Percentiles rank a stretch among this genome's conserved stretches.
Evolutionary conservation across 495 filamentous ascomycete genomes (phyloP).

Genomic region (Jackrogersella multiformis): DNA sequence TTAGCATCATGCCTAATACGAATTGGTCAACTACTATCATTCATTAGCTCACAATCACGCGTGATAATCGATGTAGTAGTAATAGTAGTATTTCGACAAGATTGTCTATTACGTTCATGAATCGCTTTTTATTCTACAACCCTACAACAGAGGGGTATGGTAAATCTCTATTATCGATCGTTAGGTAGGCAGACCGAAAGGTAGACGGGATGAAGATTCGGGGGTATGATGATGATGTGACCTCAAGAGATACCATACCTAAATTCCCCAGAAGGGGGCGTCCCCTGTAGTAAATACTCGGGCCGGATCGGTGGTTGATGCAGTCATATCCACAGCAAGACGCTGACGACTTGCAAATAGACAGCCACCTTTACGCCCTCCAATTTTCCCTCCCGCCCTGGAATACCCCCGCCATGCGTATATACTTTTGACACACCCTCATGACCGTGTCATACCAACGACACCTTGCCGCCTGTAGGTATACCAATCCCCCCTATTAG

Average conservation of each 20-base stretch:
- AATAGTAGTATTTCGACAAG: neutral
- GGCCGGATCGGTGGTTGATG: slow-evolving; percentile 1
- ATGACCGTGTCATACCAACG: slow-evolving; percentile 22
- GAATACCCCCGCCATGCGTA: slow-evolving; percentile 21
- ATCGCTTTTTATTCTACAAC: slow-evolving; percentile 32
- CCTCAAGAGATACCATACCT: slow-evolving; percentile 28
- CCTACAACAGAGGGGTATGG: slow-evolving; percentile 25
- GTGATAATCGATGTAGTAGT: neutral
- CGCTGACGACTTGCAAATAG: slow-evolving; percentile 22
- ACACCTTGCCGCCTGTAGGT: slow-evolving; percentile 14
- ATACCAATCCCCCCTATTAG: slow-evolving; percentile 20
- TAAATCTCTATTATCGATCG: slow-evolving; percentile 24
- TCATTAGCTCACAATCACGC: neutral
- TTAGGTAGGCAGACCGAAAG: slow-evolving; percentile 10
- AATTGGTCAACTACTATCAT: neutral
- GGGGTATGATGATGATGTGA: slow-evolving; percentile 16
- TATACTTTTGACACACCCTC: slow-evolving; percentile 20
- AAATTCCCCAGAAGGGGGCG: neutral
- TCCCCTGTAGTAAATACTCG: slow-evolving; percentile 23
- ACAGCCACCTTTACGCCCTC: slow-evolving; percentile 25
- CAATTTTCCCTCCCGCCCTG: slow-evolving; percentile 14
- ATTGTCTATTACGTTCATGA: slow-evolving; percentile 32
- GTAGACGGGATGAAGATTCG: slow-evolving; percentile 12
- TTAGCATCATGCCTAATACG: neutral
- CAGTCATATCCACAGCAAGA: slow-evolving; percentile 18